These are phyloP conservation scores for Rhodotorula sp. DNA, from an alignment of 1,284 basidiomycete genomes.

Conservation along the genomic window DNA sequence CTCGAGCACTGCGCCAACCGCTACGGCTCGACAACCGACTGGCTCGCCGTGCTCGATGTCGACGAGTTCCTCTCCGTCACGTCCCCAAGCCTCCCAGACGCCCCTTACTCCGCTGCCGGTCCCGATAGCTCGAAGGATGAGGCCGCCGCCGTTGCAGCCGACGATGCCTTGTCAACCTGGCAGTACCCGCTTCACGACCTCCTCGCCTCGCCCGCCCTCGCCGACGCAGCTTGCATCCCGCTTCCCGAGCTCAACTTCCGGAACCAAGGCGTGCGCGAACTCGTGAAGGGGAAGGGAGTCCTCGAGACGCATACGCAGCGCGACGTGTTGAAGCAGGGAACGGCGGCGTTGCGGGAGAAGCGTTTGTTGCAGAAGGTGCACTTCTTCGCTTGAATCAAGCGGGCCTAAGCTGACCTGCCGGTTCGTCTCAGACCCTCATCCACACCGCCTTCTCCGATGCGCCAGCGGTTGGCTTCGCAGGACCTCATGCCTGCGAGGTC, in stretches of 20 bases:
- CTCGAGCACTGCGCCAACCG: slow-evolving; percentile 23
- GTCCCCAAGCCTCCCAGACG: slow-evolving; percentile 5
- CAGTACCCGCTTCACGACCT: slow-evolving; percentile 34
- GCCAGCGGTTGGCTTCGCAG: slow-evolving; percentile 21
- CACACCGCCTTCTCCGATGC: slow-evolving; percentile 21
- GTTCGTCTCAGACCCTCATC: slow-evolving; percentile 19
- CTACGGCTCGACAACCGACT: slow-evolving; percentile 21
- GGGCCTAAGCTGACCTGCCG: too few species aligned
- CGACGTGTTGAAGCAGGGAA: slow-evolving; percentile 24
- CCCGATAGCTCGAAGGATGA: neutral
- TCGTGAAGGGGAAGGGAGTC: slow-evolving; percentile 21
- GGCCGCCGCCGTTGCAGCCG: neutral
- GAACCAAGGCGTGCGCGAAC: slow-evolving; percentile 24
- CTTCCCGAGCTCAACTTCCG: slow-evolving; percentile 31
- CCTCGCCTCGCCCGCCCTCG: slow-evolving; percentile 3
- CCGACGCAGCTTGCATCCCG: slow-evolving; percentile 27
- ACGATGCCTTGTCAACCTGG: neutral
- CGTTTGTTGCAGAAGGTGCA: slow-evolving; percentile 26
- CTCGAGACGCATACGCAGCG: slow-evolving; percentile 28
- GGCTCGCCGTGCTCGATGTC: slow-evolving; percentile 33
- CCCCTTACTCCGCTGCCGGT: slow-evolving; percentile 4
- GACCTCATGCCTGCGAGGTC: slow-evolving; percentile 28
- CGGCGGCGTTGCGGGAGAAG: slow-evolving; percentile 1
- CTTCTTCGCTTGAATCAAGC: neutral
- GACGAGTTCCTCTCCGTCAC: slow-evolving; percentile 33